A percentile compares a stretch with the other conserved stretches of the same genome.
phyloP scores from a whole-genome alignment of 1,139 yeast species.

The Debaryomyces singareniensis region DNA sequence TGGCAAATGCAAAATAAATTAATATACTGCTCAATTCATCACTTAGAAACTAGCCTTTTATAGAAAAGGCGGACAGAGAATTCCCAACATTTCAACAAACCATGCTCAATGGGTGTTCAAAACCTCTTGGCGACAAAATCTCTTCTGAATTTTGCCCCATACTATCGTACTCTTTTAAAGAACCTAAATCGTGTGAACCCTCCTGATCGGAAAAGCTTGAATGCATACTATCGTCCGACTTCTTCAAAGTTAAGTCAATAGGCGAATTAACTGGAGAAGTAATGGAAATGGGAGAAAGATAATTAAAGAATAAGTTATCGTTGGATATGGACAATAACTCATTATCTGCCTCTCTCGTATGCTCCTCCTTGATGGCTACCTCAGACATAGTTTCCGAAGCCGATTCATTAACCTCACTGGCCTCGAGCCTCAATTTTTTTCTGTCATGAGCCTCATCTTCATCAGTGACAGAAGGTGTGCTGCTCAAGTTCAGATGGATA shows the following conservation, averaged over 20 bases:
- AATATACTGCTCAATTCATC: slow-evolving; percentile 14
- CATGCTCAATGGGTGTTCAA: slow-evolving; percentile 4
- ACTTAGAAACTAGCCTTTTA: slow-evolving; percentile 33
- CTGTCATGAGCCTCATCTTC: slow-evolving; percentile 3
- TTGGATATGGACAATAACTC: slow-evolving; percentile 9
- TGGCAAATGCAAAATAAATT: slow-evolving; percentile 12
- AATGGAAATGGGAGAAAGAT: slow-evolving; percentile 41
- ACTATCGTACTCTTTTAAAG: slow-evolving; percentile 21
- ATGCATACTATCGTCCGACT: slow-evolving; percentile 12
- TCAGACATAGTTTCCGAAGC: slow-evolving; percentile 1
- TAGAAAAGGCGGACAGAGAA: slow-evolving; percentile 99
- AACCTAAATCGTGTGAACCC: slow-evolving; percentile 6
- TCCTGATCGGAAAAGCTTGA: slow-evolving; percentile 6
- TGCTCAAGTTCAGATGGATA: slow-evolving; percentile 25
- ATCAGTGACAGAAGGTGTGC: slow-evolving; percentile 6
- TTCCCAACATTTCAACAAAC: slow-evolving; percentile 53
- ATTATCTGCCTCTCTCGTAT: slow-evolving; percentile 6
- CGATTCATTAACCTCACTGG: slow-evolving; percentile 2
- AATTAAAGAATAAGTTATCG: slow-evolving; percentile 22
- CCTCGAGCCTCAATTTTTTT: slow-evolving; percentile 2
- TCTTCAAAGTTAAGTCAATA: slow-evolving; percentile 31
- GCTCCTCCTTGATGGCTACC: slow-evolving; percentile 8
- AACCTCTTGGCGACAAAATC: slow-evolving; percentile 29
- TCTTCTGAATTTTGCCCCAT: slow-evolving; percentile 51
- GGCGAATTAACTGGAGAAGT: slow-evolving; percentile 39